Base-by-base conservation (phyloP, 768 basidiomycete genomes). In the Cyclocybe aegerita region DNA sequence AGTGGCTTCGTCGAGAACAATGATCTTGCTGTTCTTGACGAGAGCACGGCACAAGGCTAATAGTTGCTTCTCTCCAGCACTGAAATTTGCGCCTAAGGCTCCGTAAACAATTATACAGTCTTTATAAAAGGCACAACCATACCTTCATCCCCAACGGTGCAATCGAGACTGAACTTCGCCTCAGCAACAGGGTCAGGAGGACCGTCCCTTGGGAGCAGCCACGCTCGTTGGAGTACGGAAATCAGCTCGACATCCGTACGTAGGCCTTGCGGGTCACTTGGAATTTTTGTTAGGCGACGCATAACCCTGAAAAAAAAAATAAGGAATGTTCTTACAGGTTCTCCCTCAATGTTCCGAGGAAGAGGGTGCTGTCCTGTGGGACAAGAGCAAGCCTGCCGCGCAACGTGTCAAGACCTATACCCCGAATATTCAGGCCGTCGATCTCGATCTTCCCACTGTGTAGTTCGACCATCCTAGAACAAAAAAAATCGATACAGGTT, bases 161-260 rank as follows among this genome's bases (percentile, higher is more conserved):
- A 73, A 60, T 84, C 79, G 30, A 89, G 66, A 54, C 80, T 80
- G 65, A 88, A 88, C 62, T 90, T 90, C 9, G 79, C 72, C 58
- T 84, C 79, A 11, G 76, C 71, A 36, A 61, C 59, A 9, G 80
- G 64, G 55, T 82, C 73, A 23, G 66, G 48, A 14, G 67, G 52
- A 9, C 81, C 81, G 31, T 75, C 70, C 23, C 69, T 66, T 1
- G 81, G 82, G 4, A 88, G 73, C 5, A 89, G 71, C 69, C 81
- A 82, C 11, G 83, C 78, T 39, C 83, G 69, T 50, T 80, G 80
- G 3, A 89, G 74, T 10, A 79, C 75, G 2, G 80, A 79, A 36
- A 89, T 80, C 15, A 86, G 60, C 54, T 85, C 81, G 0, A 78
- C 80, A 62, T 88, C 86, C 3, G 80, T 81, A 14, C 72, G 70